These are phyloP conservation scores for Hypoxylon intermedium DNA, from an alignment of 495 filamentous ascomycete genomes.

Conservation along the genomic window DNA sequence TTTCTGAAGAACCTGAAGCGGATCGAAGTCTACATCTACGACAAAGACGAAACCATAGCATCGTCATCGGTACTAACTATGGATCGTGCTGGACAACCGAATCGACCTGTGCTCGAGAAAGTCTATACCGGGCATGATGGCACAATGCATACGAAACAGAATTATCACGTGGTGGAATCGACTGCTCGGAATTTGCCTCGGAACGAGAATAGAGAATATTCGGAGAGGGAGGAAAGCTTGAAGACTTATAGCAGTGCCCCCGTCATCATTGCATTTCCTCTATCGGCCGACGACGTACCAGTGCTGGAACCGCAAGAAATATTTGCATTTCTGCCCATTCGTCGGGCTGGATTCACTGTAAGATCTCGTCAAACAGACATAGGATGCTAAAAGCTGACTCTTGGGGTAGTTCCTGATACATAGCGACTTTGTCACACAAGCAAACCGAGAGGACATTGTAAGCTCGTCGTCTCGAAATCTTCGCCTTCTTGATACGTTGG, in stretches of 20 bases:
- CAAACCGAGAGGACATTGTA: conserved; percentile 52
- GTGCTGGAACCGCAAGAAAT: conserved; percentile 38
- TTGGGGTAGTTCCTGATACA: conserved; percentile 55
- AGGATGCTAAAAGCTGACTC: background rate
- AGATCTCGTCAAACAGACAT: background rate
- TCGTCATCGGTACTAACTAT: conserved; percentile 17
- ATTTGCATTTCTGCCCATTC: conserved; percentile 52
- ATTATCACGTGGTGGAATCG: conserved; percentile 37
- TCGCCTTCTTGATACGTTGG: conserved; percentile 31
- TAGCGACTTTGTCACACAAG: conserved; percentile 54
- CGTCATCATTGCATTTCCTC: conserved; percentile 52
- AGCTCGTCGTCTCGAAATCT: conserved; percentile 34
- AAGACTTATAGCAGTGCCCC: conserved; percentile 37
- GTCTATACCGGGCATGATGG: background rate
- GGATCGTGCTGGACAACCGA: background rate
- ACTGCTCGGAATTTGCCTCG: conserved; percentile 31
- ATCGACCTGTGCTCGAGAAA: conserved; percentile 15
- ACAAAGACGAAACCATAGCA: conserved; percentile 20
- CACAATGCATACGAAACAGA: conserved; percentile 6
- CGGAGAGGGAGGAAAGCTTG: conserved; percentile 19
- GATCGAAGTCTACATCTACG: conserved; percentile 42
- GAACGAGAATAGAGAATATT: conserved; percentile 44
- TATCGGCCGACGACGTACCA: conserved; percentile 35
- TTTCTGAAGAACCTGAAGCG: conserved; percentile 48
- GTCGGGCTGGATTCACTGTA: conserved; percentile 45